Evolutionary conservation across 495 filamentous ascomycete species (phyloP).

Genomic region (Aspergillus ellipticus): DNA sequence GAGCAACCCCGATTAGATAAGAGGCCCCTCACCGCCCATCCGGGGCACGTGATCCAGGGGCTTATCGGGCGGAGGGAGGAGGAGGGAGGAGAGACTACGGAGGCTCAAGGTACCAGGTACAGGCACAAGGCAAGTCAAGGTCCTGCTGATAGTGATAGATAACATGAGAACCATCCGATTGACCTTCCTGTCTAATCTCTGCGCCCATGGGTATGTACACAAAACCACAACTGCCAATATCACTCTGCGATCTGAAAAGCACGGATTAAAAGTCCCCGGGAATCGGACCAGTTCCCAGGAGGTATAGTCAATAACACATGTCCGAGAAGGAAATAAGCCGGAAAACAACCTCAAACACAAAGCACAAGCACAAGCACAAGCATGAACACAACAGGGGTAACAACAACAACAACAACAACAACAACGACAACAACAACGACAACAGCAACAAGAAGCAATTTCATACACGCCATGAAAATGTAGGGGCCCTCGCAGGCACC

Average conservation of each 20-base stretch:
- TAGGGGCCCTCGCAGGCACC: constrained; percentile 9
- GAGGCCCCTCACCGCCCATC: constrained; percentile 23
- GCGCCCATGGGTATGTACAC: constrained; percentile 26
- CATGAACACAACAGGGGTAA: constrained; percentile 9
- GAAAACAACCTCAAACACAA: constrained; percentile 10
- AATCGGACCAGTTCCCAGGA: constrained; percentile 25
- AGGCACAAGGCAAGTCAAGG: no score
- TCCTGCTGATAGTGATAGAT: no score
- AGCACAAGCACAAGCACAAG: constrained; percentile 9
- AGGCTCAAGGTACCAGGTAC: no score
- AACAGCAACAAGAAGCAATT: constrained; percentile 11
- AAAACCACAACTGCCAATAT: constrained; percentile 9
- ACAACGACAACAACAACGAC: no score
- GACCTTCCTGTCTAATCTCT: constrained; percentile 16
- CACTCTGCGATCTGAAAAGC: constrained; percentile 1
- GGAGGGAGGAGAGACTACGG: no score
- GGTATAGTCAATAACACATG: constrained; percentile 42
- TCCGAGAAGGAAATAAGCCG: constrained; percentile 21
- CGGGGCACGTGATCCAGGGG: no score
- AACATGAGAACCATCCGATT: constrained; percentile 10
- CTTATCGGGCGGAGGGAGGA: no score
- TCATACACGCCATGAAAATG: constrained; percentile 21
- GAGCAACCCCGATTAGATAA: not conserved
- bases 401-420: no score
- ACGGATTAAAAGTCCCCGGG: constrained; percentile 12